Base-by-base conservation (phyloP, 441 rosid species). In the Erodium texanum region DNA sequence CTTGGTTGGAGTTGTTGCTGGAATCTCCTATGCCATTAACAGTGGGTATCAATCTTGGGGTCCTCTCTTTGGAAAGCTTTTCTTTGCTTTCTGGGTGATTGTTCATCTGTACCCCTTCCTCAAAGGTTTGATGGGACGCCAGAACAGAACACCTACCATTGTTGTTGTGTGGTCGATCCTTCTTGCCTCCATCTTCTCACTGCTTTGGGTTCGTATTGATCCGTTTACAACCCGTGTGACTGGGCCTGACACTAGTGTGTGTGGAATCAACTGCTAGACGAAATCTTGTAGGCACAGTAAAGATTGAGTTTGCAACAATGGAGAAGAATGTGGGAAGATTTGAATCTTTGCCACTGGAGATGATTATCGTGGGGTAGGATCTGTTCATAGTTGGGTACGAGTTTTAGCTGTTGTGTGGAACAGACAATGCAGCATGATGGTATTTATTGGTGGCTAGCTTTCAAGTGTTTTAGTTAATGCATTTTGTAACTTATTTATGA, bases 21-120 rank as follows among this genome's bases (percentile, higher is more conserved):
- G 99, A 67, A 74, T 92, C 74, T 94, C 98, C 0, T 89, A 93
- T 0, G 99, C 95, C 59, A 88, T 93, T 66, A 93, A 91, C 80
- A 89, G 93, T 29, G 96, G 99, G 6, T 93, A 93, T 70, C 96
- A 93, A 69, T 83, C 99, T 5, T 91, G 97, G 96, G 97, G 99
- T 34, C 96, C 96, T 0, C 87, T 93, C n/a, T 93, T 93, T 11
- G 98, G 98, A 36, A 93, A 89, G 79, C 84, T 93, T 18, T 93
- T 93, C 82, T 93, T 93, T 3, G 97, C 99, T 7, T 91, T 91
- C 62, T 93, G 99, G 99, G 99, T 93, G 88, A 93, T 93, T 67
- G 10, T 93, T 73, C 99, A 93, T 75, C 85, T 93, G 20, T 91
- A 93, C 79, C 97, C 99, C 2, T 93, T 89, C 93, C 92, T 93